phyloP scores from a whole-genome alignment of 176 grass and related monocot species.

The Typha latifolia region DNA sequence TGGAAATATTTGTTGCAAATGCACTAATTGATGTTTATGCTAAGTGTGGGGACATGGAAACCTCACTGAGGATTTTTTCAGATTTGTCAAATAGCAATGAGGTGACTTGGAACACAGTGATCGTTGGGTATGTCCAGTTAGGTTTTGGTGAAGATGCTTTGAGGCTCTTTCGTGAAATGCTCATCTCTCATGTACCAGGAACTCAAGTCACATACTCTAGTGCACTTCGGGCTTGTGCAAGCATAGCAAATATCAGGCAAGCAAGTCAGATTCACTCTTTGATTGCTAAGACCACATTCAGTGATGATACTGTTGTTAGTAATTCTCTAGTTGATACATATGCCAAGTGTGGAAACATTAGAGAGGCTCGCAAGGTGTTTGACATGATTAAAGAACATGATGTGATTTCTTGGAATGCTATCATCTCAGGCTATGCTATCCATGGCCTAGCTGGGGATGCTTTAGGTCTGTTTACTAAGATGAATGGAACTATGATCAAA shows the following conservation, averaged over 20 bases:
- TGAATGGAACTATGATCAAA: constrained; percentile 5
- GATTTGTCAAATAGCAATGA: constrained; percentile 34
- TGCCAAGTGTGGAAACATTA: constrained; percentile 63
- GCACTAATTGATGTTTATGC: constrained; percentile 67
- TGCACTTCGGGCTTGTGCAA: constrained; percentile 56
- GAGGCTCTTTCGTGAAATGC: constrained; percentile 46
- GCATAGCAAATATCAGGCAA: constrained; percentile 41
- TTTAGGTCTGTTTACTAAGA: constrained; percentile 18
- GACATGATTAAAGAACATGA: constrained; percentile 12
- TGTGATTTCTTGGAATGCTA: constrained; percentile 31
- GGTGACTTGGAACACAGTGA: constrained; percentile 76
- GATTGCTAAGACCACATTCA: constrained; percentile 55
- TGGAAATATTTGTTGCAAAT: constrained; percentile 61
- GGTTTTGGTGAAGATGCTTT: constrained; percentile 36
- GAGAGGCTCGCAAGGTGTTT: constrained; percentile 43
- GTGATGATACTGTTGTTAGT: constrained; percentile 36
- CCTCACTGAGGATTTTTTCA: constrained; percentile 24
- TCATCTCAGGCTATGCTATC: constrained; percentile 29
- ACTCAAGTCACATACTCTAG: constrained; percentile 72
- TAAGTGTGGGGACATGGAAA: constrained; percentile 56
- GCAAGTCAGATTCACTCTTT: constrained; percentile 52
- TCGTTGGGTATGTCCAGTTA: constrained; percentile 46
- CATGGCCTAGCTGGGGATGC: constrained; percentile 21
- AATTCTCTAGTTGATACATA: constrained; percentile 79
- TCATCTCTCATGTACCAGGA: constrained; percentile 15